These are phyloP conservation scores for Cyamopsis tetragonoloba DNA, from an alignment of 306 rosid species.

Conservation along the genomic window DNA sequence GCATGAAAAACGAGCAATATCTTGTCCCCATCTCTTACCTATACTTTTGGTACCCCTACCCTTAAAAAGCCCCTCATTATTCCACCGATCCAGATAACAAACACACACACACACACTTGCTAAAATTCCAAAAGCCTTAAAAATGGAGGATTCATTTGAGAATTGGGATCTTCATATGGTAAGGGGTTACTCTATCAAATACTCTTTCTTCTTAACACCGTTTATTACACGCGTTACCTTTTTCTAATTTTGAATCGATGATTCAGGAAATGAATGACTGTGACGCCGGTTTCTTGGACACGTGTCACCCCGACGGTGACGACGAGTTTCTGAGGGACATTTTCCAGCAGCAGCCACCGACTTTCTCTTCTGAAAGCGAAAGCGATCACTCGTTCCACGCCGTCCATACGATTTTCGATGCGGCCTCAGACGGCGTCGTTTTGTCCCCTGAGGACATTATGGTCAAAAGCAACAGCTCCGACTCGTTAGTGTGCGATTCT, in stretches of 20 bases:
- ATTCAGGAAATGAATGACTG: conserved; percentile 26
- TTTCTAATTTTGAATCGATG: not conserved
- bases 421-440: not conserved
- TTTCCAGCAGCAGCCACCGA: not conserved
- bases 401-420: not conserved
- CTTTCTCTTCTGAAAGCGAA: conserved; percentile 10
- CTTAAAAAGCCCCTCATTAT: no score
- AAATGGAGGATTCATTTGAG: conserved; percentile 29
- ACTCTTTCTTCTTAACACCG: no score
- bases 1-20: conserved; percentile 29
- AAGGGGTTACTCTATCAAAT: no score
- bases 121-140: not conserved
- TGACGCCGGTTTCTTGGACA: not conserved
- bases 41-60: not conserved
- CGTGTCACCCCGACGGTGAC: not conserved
- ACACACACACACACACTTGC: not conserved
- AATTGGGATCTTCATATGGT: conserved; percentile 23
- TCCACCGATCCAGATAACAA: no score
- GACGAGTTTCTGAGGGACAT: conserved; percentile 31
- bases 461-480: not conserved
- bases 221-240: no score
- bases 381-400: not conserved
- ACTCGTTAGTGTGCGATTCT: not conserved
- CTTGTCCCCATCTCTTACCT: conserved; percentile 5
- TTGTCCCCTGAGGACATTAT: not conserved